Evolutionary conservation across 495 filamentous ascomycete species (phyloP).

Genomic region (Podospora bellae-mahoneyi): DNA sequence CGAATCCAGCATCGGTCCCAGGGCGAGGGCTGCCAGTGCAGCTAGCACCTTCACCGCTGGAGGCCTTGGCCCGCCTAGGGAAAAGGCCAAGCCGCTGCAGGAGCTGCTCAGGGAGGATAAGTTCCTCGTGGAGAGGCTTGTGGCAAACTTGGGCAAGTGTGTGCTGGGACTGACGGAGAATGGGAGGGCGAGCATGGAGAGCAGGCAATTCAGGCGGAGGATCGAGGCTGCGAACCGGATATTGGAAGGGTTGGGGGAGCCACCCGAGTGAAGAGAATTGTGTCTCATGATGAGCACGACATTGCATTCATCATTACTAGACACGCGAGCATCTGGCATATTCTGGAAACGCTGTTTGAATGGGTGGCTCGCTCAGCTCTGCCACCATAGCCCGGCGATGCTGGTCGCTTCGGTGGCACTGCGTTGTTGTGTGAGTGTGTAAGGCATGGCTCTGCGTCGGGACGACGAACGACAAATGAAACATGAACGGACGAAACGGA

Average conservation of each 20-base stretch:
- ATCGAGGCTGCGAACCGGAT: constrained; percentile 70
- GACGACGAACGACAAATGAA: not conserved
- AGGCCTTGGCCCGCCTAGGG: constrained; percentile 16
- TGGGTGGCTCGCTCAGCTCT: not conserved
- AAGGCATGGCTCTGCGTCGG: not conserved
- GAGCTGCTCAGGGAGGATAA: constrained; percentile 65
- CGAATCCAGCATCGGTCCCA: constrained; percentile 13
- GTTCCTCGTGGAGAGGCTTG: constrained; percentile 70
- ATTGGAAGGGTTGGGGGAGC: constrained; percentile 57
- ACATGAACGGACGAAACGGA: not conserved
- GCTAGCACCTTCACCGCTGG: not conserved
- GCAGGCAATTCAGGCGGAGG: constrained; percentile 59
- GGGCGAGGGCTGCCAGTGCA: constrained; percentile 12
- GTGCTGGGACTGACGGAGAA: constrained; percentile 64
- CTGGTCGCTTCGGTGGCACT: not conserved
- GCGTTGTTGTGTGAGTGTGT: not conserved
- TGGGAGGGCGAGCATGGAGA: constrained; percentile 56
- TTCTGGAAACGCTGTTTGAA: not conserved
- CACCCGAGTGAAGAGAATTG: not conserved
- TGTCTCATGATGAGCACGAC: not conserved
- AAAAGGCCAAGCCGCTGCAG: constrained; percentile 35
- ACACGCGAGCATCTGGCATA: not conserved
- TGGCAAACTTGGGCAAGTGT: constrained; percentile 69
- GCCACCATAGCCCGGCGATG: not conserved
- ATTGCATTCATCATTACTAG: not conserved